A percentile compares a stretch with the other conserved stretches of the same genome.
These are phyloP conservation scores for Aspergillus saccharolyticus DNA, from an alignment of 495 filamentous ascomycete genomes.

Conservation along the genomic window DNA sequence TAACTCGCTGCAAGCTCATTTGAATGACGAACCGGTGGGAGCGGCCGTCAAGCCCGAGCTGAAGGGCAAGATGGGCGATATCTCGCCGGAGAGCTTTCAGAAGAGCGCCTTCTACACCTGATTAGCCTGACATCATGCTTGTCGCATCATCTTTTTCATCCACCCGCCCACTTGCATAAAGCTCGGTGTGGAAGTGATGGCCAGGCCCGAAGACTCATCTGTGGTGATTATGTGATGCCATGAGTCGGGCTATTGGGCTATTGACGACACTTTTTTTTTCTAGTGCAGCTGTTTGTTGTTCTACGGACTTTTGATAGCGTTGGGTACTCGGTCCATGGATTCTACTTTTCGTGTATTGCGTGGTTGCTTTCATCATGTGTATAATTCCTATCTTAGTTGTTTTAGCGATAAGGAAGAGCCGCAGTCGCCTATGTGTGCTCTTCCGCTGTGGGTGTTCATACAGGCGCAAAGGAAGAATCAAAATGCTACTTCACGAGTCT, in stretches of 20 bases:
- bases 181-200: not conserved
- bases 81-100: constrained; percentile 81
- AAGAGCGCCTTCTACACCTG: constrained; percentile 75
- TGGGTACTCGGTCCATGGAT: constrained; percentile 2
- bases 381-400: constrained; percentile 3
- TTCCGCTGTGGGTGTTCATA: too few species aligned
- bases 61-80: constrained; percentile 52
- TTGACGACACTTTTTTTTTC: not conserved
- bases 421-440: too few species aligned
- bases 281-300: constrained; percentile 3
- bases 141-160: not conserved
- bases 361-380: not conserved
- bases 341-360: constrained; percentile 5
- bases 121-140: too few species aligned
- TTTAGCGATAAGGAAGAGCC: constrained; percentile 1
- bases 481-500: too few species aligned
- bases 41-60: constrained; percentile 33
- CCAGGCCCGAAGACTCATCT: not conserved
- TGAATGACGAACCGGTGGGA: constrained; percentile 20
- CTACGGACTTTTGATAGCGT: constrained; percentile 2
- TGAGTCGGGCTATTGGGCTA: too few species aligned
- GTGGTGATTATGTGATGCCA: too few species aligned
- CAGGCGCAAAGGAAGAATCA: too few species aligned
- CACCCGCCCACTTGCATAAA: not conserved
- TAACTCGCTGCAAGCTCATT: constrained; percentile 54